phyloP scores from a whole-genome alignment of 768 basidiomycete species.

The Ramaria rubella region DNA sequence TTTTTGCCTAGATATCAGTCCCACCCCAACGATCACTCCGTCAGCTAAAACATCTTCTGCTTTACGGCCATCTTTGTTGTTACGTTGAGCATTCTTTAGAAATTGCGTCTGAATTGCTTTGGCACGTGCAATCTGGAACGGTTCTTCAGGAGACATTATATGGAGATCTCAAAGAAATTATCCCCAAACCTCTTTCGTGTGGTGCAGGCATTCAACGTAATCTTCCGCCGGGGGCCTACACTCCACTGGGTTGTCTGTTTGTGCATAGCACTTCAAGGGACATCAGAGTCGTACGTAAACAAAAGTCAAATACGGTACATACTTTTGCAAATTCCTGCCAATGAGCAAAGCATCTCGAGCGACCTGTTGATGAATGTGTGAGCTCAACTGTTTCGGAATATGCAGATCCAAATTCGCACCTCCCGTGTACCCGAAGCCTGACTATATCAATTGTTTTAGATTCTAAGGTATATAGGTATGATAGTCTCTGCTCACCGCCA shows the following conservation, averaged over 20 bases:
- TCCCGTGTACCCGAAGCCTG: constrained; percentile 59
- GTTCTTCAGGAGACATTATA: background rate
- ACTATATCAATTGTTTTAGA: too few relatives aligned
- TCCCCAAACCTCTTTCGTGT: constrained; percentile 71
- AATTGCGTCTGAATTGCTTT: constrained; percentile 67
- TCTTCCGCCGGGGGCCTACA: constrained; percentile 73
- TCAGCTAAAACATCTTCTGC: constrained; percentile 64
- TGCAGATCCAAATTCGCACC: constrained; percentile 36
- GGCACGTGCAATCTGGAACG: constrained; percentile 51
- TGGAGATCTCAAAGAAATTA: background rate
- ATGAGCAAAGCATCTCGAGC: constrained; percentile 80
- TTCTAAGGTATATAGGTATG: too few relatives aligned
- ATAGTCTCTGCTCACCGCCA: constrained; percentile 36
- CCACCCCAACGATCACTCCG: constrained; percentile 69
- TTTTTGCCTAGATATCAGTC: constrained; percentile 57
- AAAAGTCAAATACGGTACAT: constrained; percentile 1
- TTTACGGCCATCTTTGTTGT: constrained; percentile 65
- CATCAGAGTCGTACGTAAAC: background rate
- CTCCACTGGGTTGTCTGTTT: constrained; percentile 64
- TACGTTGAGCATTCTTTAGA: constrained; percentile 55
- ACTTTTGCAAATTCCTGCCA: constrained; percentile 90
- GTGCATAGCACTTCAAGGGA: constrained; percentile 68
- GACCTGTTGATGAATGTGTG: constrained; percentile 41
- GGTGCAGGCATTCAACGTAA: constrained; percentile 89
- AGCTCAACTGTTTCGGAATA: background rate